These are phyloP conservation scores for Mytilinidion resinicola DNA, from an alignment of 495 filamentous ascomycete species.

Conservation along the genomic window DNA sequence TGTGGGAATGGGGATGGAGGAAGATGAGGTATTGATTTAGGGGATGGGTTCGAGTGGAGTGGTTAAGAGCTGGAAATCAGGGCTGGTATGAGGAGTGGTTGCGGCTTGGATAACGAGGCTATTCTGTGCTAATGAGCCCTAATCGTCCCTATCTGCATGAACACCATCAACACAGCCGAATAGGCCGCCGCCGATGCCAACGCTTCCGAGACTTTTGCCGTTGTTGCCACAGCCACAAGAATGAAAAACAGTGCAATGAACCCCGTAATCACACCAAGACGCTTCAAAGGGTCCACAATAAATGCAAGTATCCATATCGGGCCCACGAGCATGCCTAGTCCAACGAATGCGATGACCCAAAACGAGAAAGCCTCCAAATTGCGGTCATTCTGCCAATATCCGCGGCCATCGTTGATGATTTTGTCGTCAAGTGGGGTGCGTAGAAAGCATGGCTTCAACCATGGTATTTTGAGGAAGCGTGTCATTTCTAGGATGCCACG, in stretches of 20 bases:
- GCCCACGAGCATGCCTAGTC: background rate
- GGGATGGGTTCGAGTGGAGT: too few species aligned
- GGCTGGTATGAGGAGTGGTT: too few species aligned
- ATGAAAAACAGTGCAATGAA: background rate
- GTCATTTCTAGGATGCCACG: too few species aligned
- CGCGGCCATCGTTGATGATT: background rate
- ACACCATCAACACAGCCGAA: background rate
- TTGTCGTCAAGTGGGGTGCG: too few species aligned
- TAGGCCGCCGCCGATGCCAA: background rate
- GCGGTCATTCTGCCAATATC: background rate
- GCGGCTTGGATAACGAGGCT: too few species aligned
- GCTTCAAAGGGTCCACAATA: background rate
- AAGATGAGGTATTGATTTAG: too few species aligned
- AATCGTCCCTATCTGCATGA: background rate
- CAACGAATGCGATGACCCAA: background rate
- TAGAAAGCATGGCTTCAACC: too few species aligned
- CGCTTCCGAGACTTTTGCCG: background rate
- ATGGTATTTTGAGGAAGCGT: too few species aligned
- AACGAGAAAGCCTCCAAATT: background rate
- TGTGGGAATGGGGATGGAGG: too few species aligned
- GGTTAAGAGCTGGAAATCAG: too few species aligned
- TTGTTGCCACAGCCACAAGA: background rate
- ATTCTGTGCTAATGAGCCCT: too few species aligned
- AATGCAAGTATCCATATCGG: background rate
- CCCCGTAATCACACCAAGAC: background rate